Evolutionary conservation across 164 flowering plant genomes (phyloP).

Genomic region (Umbilicus rupestris): DNA sequence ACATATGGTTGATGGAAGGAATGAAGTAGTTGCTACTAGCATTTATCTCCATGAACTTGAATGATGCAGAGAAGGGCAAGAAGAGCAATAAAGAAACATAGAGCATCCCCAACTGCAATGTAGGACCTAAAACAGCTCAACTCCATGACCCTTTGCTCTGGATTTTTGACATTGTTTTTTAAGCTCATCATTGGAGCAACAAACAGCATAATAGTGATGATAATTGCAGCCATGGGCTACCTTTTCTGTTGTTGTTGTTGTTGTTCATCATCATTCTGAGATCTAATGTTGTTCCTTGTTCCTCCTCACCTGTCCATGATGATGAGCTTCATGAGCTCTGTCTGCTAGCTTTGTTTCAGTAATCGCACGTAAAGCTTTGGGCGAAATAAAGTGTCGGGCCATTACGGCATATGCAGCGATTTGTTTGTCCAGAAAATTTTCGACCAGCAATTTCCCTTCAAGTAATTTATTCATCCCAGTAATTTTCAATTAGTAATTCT

Average conservation of each 20-base stretch:
- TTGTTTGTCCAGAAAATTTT: no score
- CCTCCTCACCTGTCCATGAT: neutral
- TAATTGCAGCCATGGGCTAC: neutral
- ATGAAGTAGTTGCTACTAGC: neutral
- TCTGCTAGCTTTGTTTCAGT: neutral
- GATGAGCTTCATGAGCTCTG: neutral
- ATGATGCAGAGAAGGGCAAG: neutral
- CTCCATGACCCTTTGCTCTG: neutral
- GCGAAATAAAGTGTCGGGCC: no score
- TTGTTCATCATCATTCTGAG: constrained; percentile 5
- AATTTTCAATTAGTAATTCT: no score
- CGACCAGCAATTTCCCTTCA: no score
- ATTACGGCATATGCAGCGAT: no score
- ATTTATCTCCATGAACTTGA: neutral
- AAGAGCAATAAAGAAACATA: neutral
- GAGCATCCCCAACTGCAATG: neutral
- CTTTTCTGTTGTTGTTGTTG: neutral
- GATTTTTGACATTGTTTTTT: neutral
- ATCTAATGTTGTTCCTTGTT: neutral
- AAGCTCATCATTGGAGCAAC: constrained; percentile 2
- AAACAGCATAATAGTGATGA: neutral
- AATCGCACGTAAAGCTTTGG: neutral
- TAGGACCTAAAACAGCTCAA: neutral
- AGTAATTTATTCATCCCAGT: no score
- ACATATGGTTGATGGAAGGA: no score